Percentiles rank a stretch among this genome's conserved stretches.
phyloP scores from a whole-genome alignment of 192 early-diverging fungal species.

The Podila epigama region DNA sequence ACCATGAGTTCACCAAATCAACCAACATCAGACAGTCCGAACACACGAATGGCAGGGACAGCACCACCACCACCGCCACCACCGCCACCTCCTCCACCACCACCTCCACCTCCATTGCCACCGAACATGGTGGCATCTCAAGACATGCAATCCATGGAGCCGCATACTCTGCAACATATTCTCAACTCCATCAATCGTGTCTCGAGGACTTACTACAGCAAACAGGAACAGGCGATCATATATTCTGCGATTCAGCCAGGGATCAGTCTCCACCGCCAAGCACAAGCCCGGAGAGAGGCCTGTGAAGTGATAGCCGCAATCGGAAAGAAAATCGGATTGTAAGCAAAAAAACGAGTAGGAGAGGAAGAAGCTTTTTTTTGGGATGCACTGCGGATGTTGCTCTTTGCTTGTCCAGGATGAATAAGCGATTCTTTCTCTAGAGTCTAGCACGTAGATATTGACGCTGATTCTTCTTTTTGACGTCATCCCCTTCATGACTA shows the following conservation, averaged over 20 bases:
- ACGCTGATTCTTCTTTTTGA: no score
- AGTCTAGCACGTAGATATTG: no score
- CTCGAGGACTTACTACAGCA: slow-evolving; percentile 47
- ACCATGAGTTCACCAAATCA: slow-evolving; percentile 43
- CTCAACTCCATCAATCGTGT: slow-evolving; percentile 46
- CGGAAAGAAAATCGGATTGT: slow-evolving; percentile 66
- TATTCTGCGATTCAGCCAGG: slow-evolving; percentile 28
- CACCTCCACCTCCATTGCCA: not conserved
- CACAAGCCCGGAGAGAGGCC: slow-evolving; percentile 43
- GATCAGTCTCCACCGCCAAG: slow-evolving; percentile 20
- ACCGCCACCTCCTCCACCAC: slow-evolving; percentile 7
- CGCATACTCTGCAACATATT: not conserved
- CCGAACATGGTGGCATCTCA: not conserved
- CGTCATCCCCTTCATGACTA: no score
- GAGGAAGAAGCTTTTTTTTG: not conserved
- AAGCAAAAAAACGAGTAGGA: slow-evolving; percentile 16
- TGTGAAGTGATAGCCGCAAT: slow-evolving; percentile 62
- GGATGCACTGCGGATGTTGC: no score
- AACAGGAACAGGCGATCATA: slow-evolving; percentile 27
- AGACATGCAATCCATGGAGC: not conserved
- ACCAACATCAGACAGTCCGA: slow-evolving; percentile 41
- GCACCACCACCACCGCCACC: slow-evolving; percentile 9
- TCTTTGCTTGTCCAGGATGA: no score
- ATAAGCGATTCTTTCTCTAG: no score
- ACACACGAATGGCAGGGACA: slow-evolving; percentile 21